These are phyloP conservation scores for Aspergillus neotritici DNA, from an alignment of 2,329 filamentous ascomycete genomes.

Conservation along the genomic window DNA sequence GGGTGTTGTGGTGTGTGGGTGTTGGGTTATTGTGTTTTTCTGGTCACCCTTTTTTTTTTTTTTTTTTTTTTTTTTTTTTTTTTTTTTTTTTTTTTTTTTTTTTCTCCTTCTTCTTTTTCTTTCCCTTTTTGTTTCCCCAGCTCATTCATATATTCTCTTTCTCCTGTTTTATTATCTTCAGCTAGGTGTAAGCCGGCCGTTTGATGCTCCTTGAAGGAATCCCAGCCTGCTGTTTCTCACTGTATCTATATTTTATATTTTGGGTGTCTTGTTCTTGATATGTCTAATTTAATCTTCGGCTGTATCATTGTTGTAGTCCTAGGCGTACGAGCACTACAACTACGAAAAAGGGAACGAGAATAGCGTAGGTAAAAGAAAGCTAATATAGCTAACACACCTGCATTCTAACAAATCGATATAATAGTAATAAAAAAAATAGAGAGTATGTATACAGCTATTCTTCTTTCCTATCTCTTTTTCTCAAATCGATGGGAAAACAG, in stretches of 20 bases:
- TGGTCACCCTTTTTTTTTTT: no score
- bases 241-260: conserved; percentile 27
- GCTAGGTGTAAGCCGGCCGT: conserved; percentile 6
- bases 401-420: no score
- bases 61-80: conserved; percentile 3
- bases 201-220: conserved; percentile 12
- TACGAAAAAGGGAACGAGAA: no score
- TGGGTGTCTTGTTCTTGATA: conserved; percentile 5
- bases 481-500: not conserved
- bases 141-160: conserved; percentile 3
- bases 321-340: no score
- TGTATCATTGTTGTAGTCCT: not conserved
- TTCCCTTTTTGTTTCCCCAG: no score
- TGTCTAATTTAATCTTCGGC: conserved; percentile 2
- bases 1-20: no score
- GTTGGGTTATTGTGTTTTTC: no score
- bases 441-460: no score
- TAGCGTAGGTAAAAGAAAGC: not conserved
- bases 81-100: conserved; percentile 10
- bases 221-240: conserved; percentile 16
- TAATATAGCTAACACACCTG: no score
- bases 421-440: no score
- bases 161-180: conserved; percentile 13
- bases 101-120: conserved; percentile 7
- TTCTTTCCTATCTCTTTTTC: not conserved